Conservation (phyloP, 2,329 filamentous ascomycete genomes). For the Mycosphaerella sp. region DNA sequence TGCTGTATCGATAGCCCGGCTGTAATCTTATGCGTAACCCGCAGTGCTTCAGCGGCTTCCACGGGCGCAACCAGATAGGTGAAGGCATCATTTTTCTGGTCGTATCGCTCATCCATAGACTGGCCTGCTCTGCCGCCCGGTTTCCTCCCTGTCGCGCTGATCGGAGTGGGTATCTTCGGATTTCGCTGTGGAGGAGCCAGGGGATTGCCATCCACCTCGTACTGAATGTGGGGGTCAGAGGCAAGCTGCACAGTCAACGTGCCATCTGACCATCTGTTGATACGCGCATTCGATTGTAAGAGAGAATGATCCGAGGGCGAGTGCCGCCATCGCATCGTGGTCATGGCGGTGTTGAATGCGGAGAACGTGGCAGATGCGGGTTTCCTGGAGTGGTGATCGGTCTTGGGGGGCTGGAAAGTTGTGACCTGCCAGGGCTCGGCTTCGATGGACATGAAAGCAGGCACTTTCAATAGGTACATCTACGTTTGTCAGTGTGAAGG, state of each 20-base stretch:
- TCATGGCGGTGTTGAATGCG: conserved; percentile 58
- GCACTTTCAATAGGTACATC: conserved; percentile 65
- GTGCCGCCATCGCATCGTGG: conserved; percentile 63
- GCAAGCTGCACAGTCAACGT: conserved; percentile 70
- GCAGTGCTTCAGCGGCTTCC: conserved; percentile 59
- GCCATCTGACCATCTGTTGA: conserved; percentile 74
- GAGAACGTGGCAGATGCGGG: conserved; percentile 47
- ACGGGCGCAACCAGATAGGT: conserved; percentile 70
- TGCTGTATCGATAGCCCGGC: conserved; percentile 64
- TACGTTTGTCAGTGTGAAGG: conserved; percentile 30
- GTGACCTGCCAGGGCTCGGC: conserved; percentile 61
- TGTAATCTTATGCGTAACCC: conserved; percentile 69
- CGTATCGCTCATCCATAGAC: conserved; percentile 48
- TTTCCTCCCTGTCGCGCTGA: conserved; percentile 29
- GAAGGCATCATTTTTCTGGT: conserved; percentile 63
- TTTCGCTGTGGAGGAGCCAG: conserved; percentile 56
- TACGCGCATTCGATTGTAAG: conserved; percentile 66
- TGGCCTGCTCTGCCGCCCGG: conserved; percentile 31
- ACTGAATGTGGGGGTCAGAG: conserved; percentile 60
- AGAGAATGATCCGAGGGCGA: conserved; percentile 58
- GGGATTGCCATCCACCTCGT: conserved; percentile 63
- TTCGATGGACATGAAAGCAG: conserved; percentile 64
- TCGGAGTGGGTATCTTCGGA: conserved; percentile 45
- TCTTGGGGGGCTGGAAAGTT: conserved; percentile 58
- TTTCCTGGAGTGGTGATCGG: conserved; percentile 48